phyloP scores from a whole-genome alignment of 306 rosid genomes.

The Glycine soja region DNA sequence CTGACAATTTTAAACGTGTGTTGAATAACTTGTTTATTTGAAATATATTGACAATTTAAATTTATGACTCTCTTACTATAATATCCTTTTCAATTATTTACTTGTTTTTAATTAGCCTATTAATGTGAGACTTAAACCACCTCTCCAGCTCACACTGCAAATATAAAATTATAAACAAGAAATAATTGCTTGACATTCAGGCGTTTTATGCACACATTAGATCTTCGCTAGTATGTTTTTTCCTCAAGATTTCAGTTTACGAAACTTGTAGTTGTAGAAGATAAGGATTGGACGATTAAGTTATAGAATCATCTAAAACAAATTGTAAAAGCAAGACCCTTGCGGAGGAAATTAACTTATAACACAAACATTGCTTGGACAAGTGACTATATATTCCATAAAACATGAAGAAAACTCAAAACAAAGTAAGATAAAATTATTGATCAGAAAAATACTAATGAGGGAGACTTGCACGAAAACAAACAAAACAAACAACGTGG shows the following conservation, averaged over 20 bases:
- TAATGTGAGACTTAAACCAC: background rate
- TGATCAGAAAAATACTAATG: background rate
- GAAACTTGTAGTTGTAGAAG: background rate
- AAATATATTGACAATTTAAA: too few species aligned
- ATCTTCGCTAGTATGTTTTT: too few species aligned
- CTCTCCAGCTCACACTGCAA: background rate
- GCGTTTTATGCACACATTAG: too few species aligned
- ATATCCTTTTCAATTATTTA: too few species aligned
- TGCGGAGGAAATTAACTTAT: background rate
- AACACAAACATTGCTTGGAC: background rate
- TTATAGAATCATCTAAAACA: background rate
- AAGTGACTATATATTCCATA: background rate
- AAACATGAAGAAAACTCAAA: background rate
- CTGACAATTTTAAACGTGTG: background rate
- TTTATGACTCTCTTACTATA: too few species aligned
- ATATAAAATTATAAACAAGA: background rate
- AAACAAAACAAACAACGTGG: background rate
- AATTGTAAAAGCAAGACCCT: background rate
- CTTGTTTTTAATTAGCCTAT: background rate
- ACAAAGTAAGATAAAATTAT: slow-evolving; percentile 3
- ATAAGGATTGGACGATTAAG: background rate
- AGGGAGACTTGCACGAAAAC: slow-evolving; percentile 52
- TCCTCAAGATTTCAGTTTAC: background rate
- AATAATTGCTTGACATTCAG: background rate
- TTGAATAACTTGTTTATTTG: too few species aligned